phyloP scores from a whole-genome alignment of 2,329 filamentous ascomycete genomes.

The Fusarium solani-melongenae region DNA sequence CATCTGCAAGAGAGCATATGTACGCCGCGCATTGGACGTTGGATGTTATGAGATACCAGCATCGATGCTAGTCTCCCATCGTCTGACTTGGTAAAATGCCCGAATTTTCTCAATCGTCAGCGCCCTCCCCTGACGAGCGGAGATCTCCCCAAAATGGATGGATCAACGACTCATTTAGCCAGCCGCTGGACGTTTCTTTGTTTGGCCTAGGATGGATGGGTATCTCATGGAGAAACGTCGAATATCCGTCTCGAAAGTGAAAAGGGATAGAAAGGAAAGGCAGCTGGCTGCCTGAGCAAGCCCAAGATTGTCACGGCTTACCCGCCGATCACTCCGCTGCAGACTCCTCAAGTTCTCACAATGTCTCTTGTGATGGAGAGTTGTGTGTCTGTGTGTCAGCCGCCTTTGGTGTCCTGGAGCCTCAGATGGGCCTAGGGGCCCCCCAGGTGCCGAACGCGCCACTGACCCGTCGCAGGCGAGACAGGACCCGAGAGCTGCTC shows the following conservation, averaged over 20 bases:
- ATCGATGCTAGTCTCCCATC: background rate
- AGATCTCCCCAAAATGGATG: background rate
- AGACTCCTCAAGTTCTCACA: constrained; percentile 1
- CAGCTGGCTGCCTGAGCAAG: background rate
- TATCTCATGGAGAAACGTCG: background rate
- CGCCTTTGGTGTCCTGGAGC: constrained; percentile 22
- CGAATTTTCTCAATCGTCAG: background rate
- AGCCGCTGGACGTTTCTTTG: background rate
- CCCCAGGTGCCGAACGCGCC: constrained; percentile 43
- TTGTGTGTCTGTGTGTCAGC: constrained; percentile 27
- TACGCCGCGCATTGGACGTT: background rate
- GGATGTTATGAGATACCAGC: background rate
- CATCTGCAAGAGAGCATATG: background rate
- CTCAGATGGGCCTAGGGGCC: constrained; percentile 23
- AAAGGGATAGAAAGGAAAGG: background rate
- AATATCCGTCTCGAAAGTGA: background rate
- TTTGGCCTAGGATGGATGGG: background rate
- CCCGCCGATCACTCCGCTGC: constrained; percentile 5
- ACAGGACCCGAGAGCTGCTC: constrained; percentile 32
- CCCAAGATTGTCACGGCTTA: background rate
- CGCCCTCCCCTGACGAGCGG: background rate
- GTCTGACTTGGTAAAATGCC: background rate
- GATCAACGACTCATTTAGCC: background rate
- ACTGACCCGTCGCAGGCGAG: constrained; percentile 30
- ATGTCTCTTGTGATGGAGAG: constrained; percentile 11